These are phyloP conservation scores for Metschnikowia colocasiae DNA, from an alignment of 805 yeast species.

Conservation along the genomic window DNA sequence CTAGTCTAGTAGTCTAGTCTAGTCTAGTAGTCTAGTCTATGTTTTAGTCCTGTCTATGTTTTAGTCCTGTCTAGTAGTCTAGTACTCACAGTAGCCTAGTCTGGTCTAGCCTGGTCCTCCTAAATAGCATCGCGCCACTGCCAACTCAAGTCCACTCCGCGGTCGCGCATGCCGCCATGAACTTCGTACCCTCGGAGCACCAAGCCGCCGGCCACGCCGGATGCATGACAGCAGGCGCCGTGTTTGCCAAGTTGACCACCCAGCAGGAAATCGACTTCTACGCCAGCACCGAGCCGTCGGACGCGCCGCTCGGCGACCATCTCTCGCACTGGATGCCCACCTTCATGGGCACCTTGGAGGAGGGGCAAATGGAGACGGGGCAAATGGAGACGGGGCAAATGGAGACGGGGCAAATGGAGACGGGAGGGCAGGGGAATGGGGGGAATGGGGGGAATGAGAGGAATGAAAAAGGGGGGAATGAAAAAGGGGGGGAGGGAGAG, in stretches of 20 bases:
- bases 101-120: no score
- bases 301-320: conserved; percentile 28
- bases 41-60: no score
- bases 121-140: no score
- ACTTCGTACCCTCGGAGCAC: conserved; percentile 31
- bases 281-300: conserved; percentile 26
- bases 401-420: not conserved
- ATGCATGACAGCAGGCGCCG: conserved; percentile 59
- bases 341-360: conserved; percentile 56
- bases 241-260: conserved; percentile 69
- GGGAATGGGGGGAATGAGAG: not conserved
- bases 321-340: conserved; percentile 59
- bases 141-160: no score
- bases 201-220: conserved; percentile 96
- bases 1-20: no score
- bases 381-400: not conserved
- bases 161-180: conserved; percentile 9
- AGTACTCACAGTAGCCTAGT: no score
- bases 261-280: conserved; percentile 77
- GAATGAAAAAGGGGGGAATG: not conserved
- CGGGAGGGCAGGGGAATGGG: not conserved
- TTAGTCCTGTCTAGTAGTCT: no score
- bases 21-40: no score
- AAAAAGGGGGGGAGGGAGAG: not conserved
- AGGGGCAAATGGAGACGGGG: conserved; percentile 26